phyloP scores from a whole-genome alignment of 805 yeast species.

The Pichia eremophila region DNA sequence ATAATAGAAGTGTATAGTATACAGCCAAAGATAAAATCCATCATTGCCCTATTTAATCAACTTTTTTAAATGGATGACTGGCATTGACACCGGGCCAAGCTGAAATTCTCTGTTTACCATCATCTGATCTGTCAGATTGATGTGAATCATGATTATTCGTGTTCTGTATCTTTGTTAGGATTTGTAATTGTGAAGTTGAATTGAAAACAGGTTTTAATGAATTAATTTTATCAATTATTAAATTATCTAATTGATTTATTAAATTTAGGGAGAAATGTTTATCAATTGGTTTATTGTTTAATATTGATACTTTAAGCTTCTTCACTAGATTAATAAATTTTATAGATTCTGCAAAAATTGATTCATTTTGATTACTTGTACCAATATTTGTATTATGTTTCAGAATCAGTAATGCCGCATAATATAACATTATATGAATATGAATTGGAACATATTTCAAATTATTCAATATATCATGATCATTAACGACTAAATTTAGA shows the following conservation, averaged over 20 bases:
- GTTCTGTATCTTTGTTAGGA: conserved; percentile 5
- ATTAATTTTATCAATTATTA: conserved; percentile 22
- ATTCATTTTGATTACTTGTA: neutral
- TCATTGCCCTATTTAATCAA: neutral
- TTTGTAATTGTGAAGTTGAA: conserved; percentile 8
- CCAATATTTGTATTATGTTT: conserved; percentile 21
- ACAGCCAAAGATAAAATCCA: neutral
- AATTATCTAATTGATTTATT: conserved; percentile 22
- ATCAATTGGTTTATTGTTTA: conserved; percentile 43
- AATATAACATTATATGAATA: conserved; percentile 61
- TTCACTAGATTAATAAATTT: conserved; percentile 34
- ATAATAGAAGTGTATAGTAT: no score
- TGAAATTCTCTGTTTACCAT: conserved; percentile 22
- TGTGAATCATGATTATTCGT: neutral
- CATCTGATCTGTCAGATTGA: conserved; percentile 5
- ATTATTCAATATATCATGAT: conserved; percentile 46
- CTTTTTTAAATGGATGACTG: conserved; percentile 39
- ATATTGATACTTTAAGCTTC: conserved; percentile 33
- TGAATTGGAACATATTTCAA: conserved; percentile 63
- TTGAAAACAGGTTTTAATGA: conserved; percentile 7
- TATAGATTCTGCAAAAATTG: conserved; percentile 23
- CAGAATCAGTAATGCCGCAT: conserved; percentile 49
- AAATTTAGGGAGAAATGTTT: conserved; percentile 38
- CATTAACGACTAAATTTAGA: conserved; percentile 47
- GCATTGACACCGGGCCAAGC: conserved; percentile 68